Conservation (phyloP, 2,329 filamentous ascomycete species). For the Aspergillus uvarum region DNA sequence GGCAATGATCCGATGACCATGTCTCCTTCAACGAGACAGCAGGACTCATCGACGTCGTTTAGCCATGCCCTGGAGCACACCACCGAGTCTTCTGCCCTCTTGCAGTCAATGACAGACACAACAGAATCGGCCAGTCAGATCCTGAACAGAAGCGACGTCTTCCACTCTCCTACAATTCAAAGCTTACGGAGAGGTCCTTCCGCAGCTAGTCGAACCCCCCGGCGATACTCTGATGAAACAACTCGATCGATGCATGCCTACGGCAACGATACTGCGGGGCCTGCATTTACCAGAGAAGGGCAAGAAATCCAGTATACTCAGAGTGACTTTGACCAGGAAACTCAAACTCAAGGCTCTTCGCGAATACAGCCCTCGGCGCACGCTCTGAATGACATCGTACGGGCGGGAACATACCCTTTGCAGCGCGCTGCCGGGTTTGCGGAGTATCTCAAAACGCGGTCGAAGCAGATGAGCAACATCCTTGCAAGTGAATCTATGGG, state of each 20-base stretch:
- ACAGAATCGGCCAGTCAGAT: slow-evolving; percentile 87
- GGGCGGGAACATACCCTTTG: slow-evolving; percentile 70
- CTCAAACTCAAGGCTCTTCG: slow-evolving; percentile 18
- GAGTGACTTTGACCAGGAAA: slow-evolving; percentile 27
- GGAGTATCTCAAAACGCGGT: slow-evolving; percentile 75
- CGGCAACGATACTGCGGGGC: slow-evolving; percentile 12
- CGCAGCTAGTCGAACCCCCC: slow-evolving; percentile 25
- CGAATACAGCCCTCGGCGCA: slow-evolving; percentile 44
- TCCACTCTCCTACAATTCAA: slow-evolving; percentile 71
- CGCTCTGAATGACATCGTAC: slow-evolving; percentile 58
- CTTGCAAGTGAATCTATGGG: slow-evolving; percentile 91
- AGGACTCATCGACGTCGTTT: slow-evolving; percentile 72
- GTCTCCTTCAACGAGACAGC: slow-evolving; percentile 53
- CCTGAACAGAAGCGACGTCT: slow-evolving; percentile 80
- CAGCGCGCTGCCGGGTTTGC: slow-evolving; percentile 81
- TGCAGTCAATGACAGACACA: slow-evolving; percentile 71
- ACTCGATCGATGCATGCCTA: slow-evolving; percentile 31
- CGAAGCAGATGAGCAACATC: slow-evolving; percentile 76
- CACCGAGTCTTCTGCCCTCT: slow-evolving; percentile 68
- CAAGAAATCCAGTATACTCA: slow-evolving; percentile 18
- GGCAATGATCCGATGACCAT: slow-evolving; percentile 52
- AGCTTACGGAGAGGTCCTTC: slow-evolving; percentile 33
- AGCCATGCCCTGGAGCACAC: slow-evolving; percentile 71
- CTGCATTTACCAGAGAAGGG: slow-evolving; percentile 11
- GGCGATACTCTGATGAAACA: slow-evolving; percentile 37